phyloP scores from a whole-genome alignment of 2,329 filamentous ascomycete species.

The Penicillium sp. region DNA sequence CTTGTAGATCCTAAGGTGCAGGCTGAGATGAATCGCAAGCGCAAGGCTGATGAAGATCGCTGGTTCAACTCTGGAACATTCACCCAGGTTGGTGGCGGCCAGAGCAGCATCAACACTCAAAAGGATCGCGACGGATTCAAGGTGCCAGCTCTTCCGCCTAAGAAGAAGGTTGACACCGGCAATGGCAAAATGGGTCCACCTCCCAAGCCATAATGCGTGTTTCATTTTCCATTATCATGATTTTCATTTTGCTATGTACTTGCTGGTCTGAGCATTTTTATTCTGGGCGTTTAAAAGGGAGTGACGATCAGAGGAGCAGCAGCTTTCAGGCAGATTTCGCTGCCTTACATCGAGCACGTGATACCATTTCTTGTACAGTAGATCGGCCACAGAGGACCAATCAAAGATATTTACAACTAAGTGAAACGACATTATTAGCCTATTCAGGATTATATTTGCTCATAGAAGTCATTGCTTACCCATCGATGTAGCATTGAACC shows the following conservation, averaged over 20 bases:
- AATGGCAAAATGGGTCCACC: constrained; percentile 60
- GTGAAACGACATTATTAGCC: background rate
- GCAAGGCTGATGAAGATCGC: constrained; percentile 90
- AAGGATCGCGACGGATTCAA: constrained; percentile 73
- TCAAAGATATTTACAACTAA: constrained; percentile 5
- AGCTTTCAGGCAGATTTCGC: constrained; percentile 16
- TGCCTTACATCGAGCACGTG: constrained; percentile 19
- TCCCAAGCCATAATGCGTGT: constrained; percentile 38
- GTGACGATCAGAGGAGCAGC: constrained; percentile 9
- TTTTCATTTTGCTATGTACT: constrained; percentile 16
- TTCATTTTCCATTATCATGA: background rate
- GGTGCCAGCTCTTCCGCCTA: constrained; percentile 74
- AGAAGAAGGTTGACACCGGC: constrained; percentile 75
- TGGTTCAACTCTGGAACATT: constrained; percentile 99
- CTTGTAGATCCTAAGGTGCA: constrained; percentile 92
- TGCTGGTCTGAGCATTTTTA: constrained; percentile 23
- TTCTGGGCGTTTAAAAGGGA: constrained; percentile 24
- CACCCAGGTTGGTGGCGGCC: constrained; percentile 72
- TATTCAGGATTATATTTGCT: background rate
- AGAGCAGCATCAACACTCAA: constrained; percentile 36
- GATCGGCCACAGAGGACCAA: constrained; percentile 9
- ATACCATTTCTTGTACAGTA: constrained; percentile 29
- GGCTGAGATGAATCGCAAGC: constrained; percentile 84
- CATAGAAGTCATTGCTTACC: background rate
- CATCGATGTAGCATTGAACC: background rate